Evolutionary conservation across 108 stramenopile genomes (phyloP), one percentile per base, ranked within the genome.

Genomic region (Cyclotella cryptica): DNA sequence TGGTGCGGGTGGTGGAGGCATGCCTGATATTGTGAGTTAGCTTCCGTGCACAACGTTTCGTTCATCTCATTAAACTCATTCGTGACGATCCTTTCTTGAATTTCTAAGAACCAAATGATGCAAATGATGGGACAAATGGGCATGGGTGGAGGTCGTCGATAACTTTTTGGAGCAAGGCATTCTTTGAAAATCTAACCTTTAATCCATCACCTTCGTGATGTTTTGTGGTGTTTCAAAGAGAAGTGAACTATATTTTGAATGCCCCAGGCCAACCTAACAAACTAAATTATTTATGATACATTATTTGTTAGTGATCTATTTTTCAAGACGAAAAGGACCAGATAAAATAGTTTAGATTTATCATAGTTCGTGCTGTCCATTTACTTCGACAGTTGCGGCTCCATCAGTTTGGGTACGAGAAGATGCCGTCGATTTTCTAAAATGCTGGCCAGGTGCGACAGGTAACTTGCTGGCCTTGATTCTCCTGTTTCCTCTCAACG

Each of bases 81-180:
- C 21, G 18, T 26, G 2, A 26, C 22, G 10, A 21, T 22, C 45
- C 21, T 26, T 30, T 45, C 46, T 22, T 45, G 4, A 5, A 5
- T 47, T 18, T 39, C 30, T 28, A 75, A 75, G 81, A 82, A 67
- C 66, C 69, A 74, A 47, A 82, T 82, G 80, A 74, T 81, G 80
- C 70, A 79, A 63, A 81, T 81, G 81, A 82, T 82, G 81, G 60
- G 74, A 17, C 74, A 75, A 65, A 82, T 82, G 83, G 83, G 82
- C 17, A 79, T 78, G 73, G 70, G 70, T 18, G 78, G 78, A 61
- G 87, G 86, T 72, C 87, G 83, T 49, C 89, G 91, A 84, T 92
- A 92, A 69, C 59, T 53, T 47, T 40, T 75, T 75, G 89, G 89
- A 92, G 91, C 91, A 92, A 92, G 91, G 77, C 72, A 79, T 71